Conservation (phyloP, 345 rosid genomes). For the Camelina neglecta region DNA sequence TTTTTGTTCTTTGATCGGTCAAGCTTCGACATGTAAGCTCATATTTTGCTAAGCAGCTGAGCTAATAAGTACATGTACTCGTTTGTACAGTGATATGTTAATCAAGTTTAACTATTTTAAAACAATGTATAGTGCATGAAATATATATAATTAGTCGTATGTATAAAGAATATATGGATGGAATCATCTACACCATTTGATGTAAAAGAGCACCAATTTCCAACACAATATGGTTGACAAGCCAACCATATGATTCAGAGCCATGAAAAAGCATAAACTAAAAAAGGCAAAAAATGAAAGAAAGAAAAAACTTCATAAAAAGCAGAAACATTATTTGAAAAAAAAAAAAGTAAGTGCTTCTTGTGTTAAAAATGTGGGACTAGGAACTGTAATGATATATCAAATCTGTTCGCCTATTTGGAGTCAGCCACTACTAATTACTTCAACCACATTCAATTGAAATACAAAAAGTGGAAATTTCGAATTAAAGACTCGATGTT, state of each 20-base stretch:
- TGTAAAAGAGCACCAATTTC: conserved; percentile 32
- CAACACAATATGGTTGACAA: conserved; percentile 38
- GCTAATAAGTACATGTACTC: not conserved
- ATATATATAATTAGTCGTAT: not conserved
- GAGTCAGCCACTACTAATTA: conserved; percentile 44
- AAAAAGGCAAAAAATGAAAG: conserved; percentile 27
- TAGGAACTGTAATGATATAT: conserved; percentile 34
- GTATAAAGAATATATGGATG: not conserved
- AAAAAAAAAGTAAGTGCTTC: conserved; percentile 36
- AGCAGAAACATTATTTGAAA: conserved; percentile 38
- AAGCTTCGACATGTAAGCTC: not conserved
- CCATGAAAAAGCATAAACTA: conserved; percentile 32
- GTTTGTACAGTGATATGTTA: not conserved
- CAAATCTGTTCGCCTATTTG: conserved; percentile 43
- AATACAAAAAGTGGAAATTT: conserved; percentile 30
- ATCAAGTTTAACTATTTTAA: not conserved
- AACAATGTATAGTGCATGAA: conserved; percentile 5
- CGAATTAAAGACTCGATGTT: conserved; percentile 40
- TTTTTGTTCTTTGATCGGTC: not conserved
- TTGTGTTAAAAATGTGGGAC: conserved; percentile 46
- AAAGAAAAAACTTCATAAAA: conserved; percentile 12
- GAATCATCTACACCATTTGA: conserved; percentile 21
- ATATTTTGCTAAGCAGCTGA: not conserved
- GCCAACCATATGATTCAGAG: conserved; percentile 44
- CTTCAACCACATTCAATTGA: conserved; percentile 21